Conservation (phyloP, 2,329 filamentous ascomycete genomes). For the Didymella pomorum region DNA sequence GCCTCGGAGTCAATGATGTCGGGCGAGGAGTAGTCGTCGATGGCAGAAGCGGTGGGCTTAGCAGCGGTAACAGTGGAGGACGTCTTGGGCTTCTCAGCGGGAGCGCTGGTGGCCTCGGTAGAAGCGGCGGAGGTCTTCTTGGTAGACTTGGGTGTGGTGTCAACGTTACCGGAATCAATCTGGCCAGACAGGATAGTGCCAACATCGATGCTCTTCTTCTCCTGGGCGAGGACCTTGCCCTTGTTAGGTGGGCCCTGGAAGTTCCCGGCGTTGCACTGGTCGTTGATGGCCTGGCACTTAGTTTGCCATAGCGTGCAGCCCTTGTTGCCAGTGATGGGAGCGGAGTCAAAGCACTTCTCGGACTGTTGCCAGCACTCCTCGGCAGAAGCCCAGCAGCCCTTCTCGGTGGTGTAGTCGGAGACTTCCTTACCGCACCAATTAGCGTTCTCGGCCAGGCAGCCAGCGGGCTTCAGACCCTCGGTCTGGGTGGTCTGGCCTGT, state of each 20-base stretch:
- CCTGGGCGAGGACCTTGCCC: conserved; percentile 50
- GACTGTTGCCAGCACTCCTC: conserved; percentile 64
- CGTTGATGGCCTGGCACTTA: conserved; percentile 63
- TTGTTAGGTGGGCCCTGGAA: conserved; percentile 56
- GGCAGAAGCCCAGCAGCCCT: conserved; percentile 64
- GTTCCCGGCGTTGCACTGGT: conserved; percentile 52
- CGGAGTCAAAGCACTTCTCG: conserved; percentile 65
- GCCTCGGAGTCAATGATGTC: conserved; percentile 14
- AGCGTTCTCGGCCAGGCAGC: conserved; percentile 70
- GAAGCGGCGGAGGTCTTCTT: conserved; percentile 13
- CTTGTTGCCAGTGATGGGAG: conserved; percentile 65
- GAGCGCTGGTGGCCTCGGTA: conserved; percentile 10
- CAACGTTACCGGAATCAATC: conserved; percentile 9
- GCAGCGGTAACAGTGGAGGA: conserved; percentile 3
- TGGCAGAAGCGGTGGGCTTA: conserved; percentile 13
- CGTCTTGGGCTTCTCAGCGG: conserved; percentile 4
- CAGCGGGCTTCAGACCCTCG: conserved; percentile 62
- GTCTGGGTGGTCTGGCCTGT: conserved; percentile 44
- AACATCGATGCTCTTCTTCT: conserved; percentile 41
- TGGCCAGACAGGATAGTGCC: conserved; percentile 35
- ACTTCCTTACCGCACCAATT: conserved; percentile 77
- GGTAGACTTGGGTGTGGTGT: conserved; percentile 27
- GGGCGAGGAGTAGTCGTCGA: conserved; percentile 19
- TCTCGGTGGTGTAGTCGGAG: conserved; percentile 62
- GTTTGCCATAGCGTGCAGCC: conserved; percentile 69